Evolutionary conservation across 2,329 filamentous ascomycete genomes (phyloP), one percentile per base, ranked within the genome.

Genomic region (Juglanconis oblonga): DNA sequence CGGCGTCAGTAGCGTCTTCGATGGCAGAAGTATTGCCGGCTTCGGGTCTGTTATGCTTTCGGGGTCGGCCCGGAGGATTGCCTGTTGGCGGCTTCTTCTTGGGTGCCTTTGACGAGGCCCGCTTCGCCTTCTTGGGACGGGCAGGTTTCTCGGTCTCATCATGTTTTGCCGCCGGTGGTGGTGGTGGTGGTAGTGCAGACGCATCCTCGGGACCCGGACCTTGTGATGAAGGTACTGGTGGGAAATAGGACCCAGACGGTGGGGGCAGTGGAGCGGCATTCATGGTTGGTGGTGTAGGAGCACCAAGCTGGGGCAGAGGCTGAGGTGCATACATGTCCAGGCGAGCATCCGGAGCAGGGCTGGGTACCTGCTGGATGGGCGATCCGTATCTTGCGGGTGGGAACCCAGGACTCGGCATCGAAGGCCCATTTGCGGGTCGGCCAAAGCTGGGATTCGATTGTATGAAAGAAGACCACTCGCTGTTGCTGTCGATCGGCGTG

Each of bases 401-500:
- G 64, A 72, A 58, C 63, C 70, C 70, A 68, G 79, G 66, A 64
- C 77, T 71, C 54, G 71, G 67, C 36, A 73, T 67, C 6, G 68
- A 61, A 8, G 70, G 68, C 33, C 69, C 64, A 52, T 68, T 71
- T n/a, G 66, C 65, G 2, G 70, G 76, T 65, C 74, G 84, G 65
- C 74, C 72, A 17, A 80, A 68, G 55, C 72, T 76, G 3, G 87
- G 87, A 68, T 91, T 91, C 56, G 87, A 85, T 69, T 91, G 88
- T 11, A 93, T 74, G 58, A 95, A 91, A 5, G 85, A 83, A 60
- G 85, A 87, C 93, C 92, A 97, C 64, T 93, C 89, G 31, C 31
- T 58, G 47, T 85, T 84, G 32, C 84, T 82, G 69, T 96, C 90
- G 4, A 78, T 79, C 5, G 84, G 79, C 4, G 77, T 79, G 49